Conservation (phyloP, 805 yeast genomes). For the Schwanniomyces occidentalis region DNA sequence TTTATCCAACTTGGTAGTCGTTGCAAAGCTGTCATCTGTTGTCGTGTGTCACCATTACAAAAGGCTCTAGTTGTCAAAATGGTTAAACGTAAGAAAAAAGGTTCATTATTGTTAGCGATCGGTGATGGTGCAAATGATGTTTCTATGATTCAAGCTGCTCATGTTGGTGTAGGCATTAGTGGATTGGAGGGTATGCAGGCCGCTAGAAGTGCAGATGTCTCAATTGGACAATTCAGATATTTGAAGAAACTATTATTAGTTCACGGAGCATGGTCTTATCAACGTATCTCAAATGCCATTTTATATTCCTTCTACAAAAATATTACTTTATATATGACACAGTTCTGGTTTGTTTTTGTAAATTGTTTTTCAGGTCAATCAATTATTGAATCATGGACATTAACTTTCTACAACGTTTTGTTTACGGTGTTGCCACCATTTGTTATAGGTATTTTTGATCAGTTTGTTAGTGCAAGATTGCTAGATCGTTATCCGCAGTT, state of each 20-base stretch:
- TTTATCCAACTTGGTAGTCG: slow-evolving; percentile 77
- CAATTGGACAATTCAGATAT: slow-evolving; percentile 93
- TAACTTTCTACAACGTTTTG: slow-evolving; percentile 91
- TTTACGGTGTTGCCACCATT: slow-evolving; percentile 96
- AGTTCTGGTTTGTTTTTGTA: slow-evolving; percentile 94
- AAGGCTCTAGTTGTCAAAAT: slow-evolving; percentile 94
- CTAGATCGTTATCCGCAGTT: slow-evolving; percentile 90
- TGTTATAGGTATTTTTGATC: slow-evolving; percentile 95
- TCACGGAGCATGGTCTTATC: slow-evolving; percentile 98
- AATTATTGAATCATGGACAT: slow-evolving; percentile 95
- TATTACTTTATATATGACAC: slow-evolving; percentile 94
- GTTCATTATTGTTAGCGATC: slow-evolving; percentile 79
- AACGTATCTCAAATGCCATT: slow-evolving; percentile 88
- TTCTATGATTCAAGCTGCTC: slow-evolving; percentile 99
- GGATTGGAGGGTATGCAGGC: slow-evolving; percentile 99
- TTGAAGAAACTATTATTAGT: slow-evolving; percentile 81
- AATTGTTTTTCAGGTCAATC: slow-evolving; percentile 96
- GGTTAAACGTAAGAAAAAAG: slow-evolving; percentile 76
- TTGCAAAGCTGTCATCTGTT: slow-evolving; percentile 96
- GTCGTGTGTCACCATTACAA: slow-evolving; percentile 96
- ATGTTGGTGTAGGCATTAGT: slow-evolving; percentile 97
- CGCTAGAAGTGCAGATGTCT: slow-evolving; percentile 95
- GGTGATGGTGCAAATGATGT: slow-evolving; percentile 99
- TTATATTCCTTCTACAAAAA: slow-evolving; percentile 95
- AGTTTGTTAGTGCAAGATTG: slow-evolving; percentile 87